phyloP scores from a whole-genome alignment of 2,329 filamentous ascomycete genomes.

The Orbilia blumenaviensis region DNA sequence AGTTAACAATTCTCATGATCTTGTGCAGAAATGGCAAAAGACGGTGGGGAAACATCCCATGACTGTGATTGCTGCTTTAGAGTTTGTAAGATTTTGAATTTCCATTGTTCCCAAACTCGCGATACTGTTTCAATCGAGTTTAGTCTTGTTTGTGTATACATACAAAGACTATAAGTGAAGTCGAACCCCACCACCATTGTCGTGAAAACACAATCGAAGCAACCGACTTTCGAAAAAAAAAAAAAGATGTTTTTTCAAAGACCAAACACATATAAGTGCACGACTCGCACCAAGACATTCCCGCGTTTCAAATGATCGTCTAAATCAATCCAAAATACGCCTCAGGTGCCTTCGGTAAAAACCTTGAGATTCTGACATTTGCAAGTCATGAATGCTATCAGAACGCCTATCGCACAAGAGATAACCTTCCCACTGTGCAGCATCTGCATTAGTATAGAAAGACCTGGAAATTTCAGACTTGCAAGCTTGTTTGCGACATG shows the following conservation, averaged over 20 bases:
- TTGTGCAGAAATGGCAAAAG: constrained; percentile 13
- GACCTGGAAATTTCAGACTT: neutral
- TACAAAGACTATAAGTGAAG: neutral
- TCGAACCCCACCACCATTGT: neutral
- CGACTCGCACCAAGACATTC: neutral
- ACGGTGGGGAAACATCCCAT: constrained; percentile 12
- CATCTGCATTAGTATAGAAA: neutral
- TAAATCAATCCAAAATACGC: neutral
- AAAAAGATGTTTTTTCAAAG: neutral
- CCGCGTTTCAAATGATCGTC: constrained; percentile 19
- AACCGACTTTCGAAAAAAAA: neutral
- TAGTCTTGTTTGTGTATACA: constrained; percentile 6
- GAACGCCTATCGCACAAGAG: no score
- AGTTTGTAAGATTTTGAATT: constrained; percentile 3
- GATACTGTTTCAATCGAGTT: neutral
- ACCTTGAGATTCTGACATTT: neutral
- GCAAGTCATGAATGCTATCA: no score
- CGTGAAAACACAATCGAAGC: neutral
- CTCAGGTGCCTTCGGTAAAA: neutral
- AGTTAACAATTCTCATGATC: constrained; percentile 17
- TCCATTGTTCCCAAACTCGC: neutral
- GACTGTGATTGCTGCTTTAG: constrained; percentile 19
- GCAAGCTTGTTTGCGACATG: neutral
- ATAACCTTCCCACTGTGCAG: no score
- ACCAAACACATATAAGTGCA: neutral